Evolutionary conservation across 345 rosid genomes (phyloP).

Genomic region (Eucalyptus curtisii): DNA sequence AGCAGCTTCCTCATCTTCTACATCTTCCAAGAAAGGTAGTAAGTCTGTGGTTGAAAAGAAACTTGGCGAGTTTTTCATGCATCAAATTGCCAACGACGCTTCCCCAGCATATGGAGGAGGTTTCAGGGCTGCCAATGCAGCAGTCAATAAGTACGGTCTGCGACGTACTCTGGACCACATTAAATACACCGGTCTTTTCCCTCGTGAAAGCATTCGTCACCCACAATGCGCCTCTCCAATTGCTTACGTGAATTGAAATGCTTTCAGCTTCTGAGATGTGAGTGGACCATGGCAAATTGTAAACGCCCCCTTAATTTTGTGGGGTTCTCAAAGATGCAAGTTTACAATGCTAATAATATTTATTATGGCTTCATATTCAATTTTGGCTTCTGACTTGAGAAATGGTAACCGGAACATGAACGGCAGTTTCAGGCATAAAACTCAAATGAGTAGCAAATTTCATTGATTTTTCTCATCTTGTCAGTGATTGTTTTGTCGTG

Average conservation of each 20-base stretch:
- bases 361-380: neutral
- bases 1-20: conserved; percentile 28
- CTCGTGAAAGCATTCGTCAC: conserved; percentile 9
- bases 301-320: conserved; percentile 1
- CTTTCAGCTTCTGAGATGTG: neutral
- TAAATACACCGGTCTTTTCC: conserved; percentile 50
- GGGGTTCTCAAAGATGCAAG: conserved; percentile 1
- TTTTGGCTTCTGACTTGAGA: neutral
- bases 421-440: neutral
- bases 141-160: conserved; percentile 72
- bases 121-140: conserved; percentile 65
- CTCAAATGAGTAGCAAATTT: neutral
- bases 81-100: conserved; percentile 80
- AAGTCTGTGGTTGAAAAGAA: conserved; percentile 59
- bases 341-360: neutral
- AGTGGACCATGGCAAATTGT: neutral
- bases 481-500: neutral
- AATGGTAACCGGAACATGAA: neutral
- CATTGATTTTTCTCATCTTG: neutral
- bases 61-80: conserved; percentile 80
- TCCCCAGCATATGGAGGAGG: conserved; percentile 88
- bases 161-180: conserved; percentile 67
- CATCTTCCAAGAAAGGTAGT: conserved; percentile 59
- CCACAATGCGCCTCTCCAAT: neutral
- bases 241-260: neutral